Conservation (phyloP, 2,329 filamentous ascomycete genomes). For the Uncinocarpus reesii region DNA sequence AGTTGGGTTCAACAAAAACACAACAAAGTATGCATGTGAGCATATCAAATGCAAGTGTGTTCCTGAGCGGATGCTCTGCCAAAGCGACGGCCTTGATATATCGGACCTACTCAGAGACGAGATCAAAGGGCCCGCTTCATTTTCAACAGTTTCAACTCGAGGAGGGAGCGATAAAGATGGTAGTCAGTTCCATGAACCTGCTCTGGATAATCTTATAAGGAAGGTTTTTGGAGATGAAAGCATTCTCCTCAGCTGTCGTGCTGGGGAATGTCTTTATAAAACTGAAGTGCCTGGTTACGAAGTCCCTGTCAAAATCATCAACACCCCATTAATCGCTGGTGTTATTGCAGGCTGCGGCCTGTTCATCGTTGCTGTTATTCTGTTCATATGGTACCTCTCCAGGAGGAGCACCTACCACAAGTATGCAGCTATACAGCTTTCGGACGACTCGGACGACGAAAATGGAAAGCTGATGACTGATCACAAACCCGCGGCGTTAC, state of each 20-base stretch:
- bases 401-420: slow-evolving; percentile 53
- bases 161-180: slow-evolving; percentile 52
- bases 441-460: slow-evolving; percentile 82
- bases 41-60: slow-evolving; percentile 81
- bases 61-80: slow-evolving; percentile 84
- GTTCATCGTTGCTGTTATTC: slow-evolving; percentile 77
- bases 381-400: slow-evolving; percentile 79
- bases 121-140: slow-evolving; percentile 80
- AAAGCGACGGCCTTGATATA: slow-evolving; percentile 84
- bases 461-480: slow-evolving; percentile 75
- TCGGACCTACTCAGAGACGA: slow-evolving; percentile 72
- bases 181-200: slow-evolving; percentile 80
- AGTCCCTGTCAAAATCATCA: slow-evolving; percentile 83
- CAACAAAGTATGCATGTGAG: slow-evolving; percentile 73
- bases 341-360: slow-evolving; percentile 79
- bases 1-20: slow-evolving; percentile 61
- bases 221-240: slow-evolving; percentile 83
- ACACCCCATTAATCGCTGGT: slow-evolving; percentile 87
- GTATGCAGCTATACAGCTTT: slow-evolving; percentile 63
- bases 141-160: slow-evolving; percentile 55
- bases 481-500: slow-evolving; percentile 79
- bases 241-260: slow-evolving; percentile 69
- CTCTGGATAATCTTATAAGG: slow-evolving; percentile 83
- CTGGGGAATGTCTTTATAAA: slow-evolving; percentile 86
- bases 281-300: slow-evolving; percentile 89